Evolutionary conservation across 352 stramenopile genomes (phyloP).

Genomic region (Phytophthora sojae): DNA sequence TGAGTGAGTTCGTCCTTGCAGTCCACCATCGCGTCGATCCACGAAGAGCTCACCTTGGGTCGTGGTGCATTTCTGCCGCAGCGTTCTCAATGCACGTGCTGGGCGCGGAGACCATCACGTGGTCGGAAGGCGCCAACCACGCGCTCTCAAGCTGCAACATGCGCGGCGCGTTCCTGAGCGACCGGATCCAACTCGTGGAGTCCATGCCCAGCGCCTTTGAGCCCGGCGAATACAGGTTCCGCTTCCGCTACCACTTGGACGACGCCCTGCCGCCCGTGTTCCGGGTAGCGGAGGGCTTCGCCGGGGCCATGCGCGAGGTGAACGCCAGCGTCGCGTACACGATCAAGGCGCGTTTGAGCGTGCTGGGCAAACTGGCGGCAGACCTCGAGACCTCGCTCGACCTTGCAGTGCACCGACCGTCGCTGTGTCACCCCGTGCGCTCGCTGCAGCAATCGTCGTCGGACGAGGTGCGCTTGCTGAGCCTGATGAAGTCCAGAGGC

Average conservation of each 20-base stretch:
- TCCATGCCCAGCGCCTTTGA: constrained; percentile 20
- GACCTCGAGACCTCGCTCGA: constrained; percentile 54
- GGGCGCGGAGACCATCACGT: constrained; percentile 25
- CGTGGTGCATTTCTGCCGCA: neutral
- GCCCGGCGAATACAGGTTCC: constrained; percentile 36
- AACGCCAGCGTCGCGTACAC: constrained; percentile 76
- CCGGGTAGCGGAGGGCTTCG: constrained; percentile 27
- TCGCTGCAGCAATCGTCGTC: constrained; percentile 34
- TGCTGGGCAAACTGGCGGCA: constrained; percentile 61
- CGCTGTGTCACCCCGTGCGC: constrained; percentile 33
- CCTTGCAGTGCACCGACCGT: constrained; percentile 25
- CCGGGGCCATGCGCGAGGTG: constrained; percentile 30
- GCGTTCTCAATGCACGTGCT: constrained; percentile 33
- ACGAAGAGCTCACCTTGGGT: neutral
- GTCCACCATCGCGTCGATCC: neutral
- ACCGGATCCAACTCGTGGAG: constrained; percentile 22
- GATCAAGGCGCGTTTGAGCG: constrained; percentile 60
- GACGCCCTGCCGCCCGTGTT: constrained; percentile 55
- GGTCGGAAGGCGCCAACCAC: constrained; percentile 37
- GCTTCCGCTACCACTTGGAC: constrained; percentile 38
- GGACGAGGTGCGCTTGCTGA: constrained; percentile 31
- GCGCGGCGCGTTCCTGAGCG: constrained; percentile 33
- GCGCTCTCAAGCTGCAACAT: constrained; percentile 23
- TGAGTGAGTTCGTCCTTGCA: neutral
- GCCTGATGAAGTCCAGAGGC: constrained; percentile 43